Base-by-base conservation (phyloP, 176 grass and related monocot genomes). In the Calamus simplicifolius region DNA sequence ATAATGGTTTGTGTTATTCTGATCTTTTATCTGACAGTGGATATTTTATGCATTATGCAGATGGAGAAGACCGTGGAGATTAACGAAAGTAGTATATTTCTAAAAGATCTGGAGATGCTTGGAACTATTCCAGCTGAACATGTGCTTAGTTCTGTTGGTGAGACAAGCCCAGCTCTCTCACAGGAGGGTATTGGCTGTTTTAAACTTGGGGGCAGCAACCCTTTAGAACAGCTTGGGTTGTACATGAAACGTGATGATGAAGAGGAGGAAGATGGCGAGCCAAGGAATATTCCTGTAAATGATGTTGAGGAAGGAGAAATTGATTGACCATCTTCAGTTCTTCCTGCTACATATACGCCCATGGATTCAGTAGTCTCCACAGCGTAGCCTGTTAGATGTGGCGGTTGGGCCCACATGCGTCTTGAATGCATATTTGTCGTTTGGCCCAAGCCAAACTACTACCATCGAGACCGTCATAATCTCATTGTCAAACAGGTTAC, bases 1-100 rank as follows among this genome's bases (percentile, higher is more conserved):
- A 43, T 43, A 13, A 13, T 43, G 5, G 8, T 8, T 43, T 43
- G 8, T 4, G 4, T 50, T 59, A 17, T 26, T 6, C 49, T n/a
- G 26, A 50, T 30, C 12, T 23, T 25, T 29, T 43, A 26, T n/a
- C 17, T 67, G 7, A 19, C 14, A 13, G 29, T 18, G 29, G 48
- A 17, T 18, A 4, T 43, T 23, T 7, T 56, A 18, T 17, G 50
- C 29, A 48, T 63, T 14, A 17, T 63, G 18, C 51, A 98, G 93
- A 98, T 98, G 87, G 93, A 98, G 84, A 91, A 89, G 79, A 92
- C 84, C 3, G 87, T 88, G 58, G 93, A 98, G 28, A 92, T 98
- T 57, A 87, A 98, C 60, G 93, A 88, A 78, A 88, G 84, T 5
- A 85, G 71, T 73, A 68, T 70, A 59, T 91, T 88, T 62, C 58